Evolutionary conservation across 352 stramenopile species (phyloP), one percentile per base, ranked within the genome.

Genomic region (Peronospora tabacina): DNA sequence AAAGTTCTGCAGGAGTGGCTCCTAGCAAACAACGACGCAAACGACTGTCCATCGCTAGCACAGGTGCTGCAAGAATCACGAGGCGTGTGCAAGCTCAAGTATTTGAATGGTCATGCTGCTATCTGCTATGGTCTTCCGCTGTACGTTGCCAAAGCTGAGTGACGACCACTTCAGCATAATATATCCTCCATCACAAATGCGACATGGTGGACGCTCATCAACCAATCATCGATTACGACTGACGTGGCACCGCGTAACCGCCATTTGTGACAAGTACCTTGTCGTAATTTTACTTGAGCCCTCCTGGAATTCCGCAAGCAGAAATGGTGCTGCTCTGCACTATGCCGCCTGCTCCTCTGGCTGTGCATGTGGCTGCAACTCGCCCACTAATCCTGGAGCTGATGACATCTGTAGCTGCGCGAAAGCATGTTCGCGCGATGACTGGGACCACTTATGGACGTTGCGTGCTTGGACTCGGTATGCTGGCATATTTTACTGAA

Each of bases 121-220:
- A 87, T 99, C 30, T 97, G 89, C 68, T 98, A 98, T 55, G 95
- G 95, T 5, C 55, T 98, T 3, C 95, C 95, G 8, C 53, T 91
- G 12, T 48, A 66, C 28, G 63, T 85, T 10, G 34, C 56, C 44
- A 52, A 39, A 46, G 30, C 30, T 67, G 41, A 67, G 42, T 15
- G 29, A 40, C 39, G 28, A 32, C 29, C 43, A 48, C 52, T 58
- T 63, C 28, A 39, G 36, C 13, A 10, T 61, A 16, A 28, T 48
- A 34, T 63, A 34, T 38, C 15, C 26, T 36, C 64, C 59, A 55
- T 32, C 54, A 56, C 3, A 26, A 26, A 34, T 64, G 54, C 38
- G 61, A 52, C 45, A 61, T 51, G 40, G 47, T 66, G 36, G 44
- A 50, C 47, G 30, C 10, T n/a, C n/a, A 5, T 60, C n/a, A 22